Evolutionary conservation across 129 eudicot species (phyloP).

Genomic region (Flaveria sonorensis): DNA sequence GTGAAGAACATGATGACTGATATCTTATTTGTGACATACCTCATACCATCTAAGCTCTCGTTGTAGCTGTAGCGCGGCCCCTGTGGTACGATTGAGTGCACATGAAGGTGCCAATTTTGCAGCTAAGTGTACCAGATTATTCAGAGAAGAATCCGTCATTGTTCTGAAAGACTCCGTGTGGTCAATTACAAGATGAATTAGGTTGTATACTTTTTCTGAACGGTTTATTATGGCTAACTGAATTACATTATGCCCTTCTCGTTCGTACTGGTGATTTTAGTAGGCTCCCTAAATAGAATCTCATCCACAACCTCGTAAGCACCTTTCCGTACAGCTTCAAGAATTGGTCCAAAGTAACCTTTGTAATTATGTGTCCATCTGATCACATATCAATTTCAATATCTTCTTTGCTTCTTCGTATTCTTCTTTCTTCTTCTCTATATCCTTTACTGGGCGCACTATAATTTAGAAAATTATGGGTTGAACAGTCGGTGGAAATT

Average conservation of each 20-base stretch:
- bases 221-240: slow-evolving; percentile 8
- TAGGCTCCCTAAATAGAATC: background rate
- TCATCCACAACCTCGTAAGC: slow-evolving; percentile 11
- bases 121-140: background rate
- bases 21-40: background rate
- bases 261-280: background rate
- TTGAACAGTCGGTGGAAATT: background rate
- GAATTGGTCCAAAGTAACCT: background rate
- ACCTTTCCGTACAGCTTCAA: background rate
- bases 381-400: background rate
- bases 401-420: background rate
- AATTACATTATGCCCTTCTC: background rate
- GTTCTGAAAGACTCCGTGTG: background rate
- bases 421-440: background rate
- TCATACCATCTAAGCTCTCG: slow-evolving; percentile 21
- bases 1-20: background rate
- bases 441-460: slow-evolving; percentile 2
- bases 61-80: slow-evolving; percentile 17
- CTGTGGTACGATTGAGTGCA: background rate
- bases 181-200: background rate
- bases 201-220: slow-evolving; percentile 12
- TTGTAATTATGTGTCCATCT: background rate
- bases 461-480: background rate
- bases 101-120: background rate
- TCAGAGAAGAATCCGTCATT: background rate